Percentiles rank a stretch among this genome's conserved stretches.
Conservation (phyloP, 1,284 basidiomycete genomes). For the Entoloma clypeatum region DNA sequence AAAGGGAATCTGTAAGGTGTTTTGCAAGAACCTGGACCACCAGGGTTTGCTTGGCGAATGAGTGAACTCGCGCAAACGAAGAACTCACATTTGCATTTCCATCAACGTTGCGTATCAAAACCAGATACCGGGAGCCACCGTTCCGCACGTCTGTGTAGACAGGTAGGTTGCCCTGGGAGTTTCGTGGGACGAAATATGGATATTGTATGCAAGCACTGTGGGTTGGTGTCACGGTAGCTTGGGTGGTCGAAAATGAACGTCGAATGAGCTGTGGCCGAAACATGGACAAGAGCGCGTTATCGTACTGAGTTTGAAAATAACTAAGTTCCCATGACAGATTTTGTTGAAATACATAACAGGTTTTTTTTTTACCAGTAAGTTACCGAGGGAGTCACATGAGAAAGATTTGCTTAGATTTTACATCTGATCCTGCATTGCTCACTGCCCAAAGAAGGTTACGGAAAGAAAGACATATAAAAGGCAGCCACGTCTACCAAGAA, state of each 20-base stretch:
- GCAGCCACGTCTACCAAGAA: constrained; percentile 22
- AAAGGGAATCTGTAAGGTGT: constrained; percentile 47
- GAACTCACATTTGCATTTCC: constrained; percentile 36
- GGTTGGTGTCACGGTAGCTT: constrained; percentile 7
- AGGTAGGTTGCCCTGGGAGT: constrained; percentile 59
- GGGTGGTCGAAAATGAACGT: too few species aligned
- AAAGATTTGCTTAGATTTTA: too few species aligned
- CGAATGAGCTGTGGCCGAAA: too few species aligned
- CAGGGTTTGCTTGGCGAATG: constrained; percentile 10
- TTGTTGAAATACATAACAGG: too few species aligned
- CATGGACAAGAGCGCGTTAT: too few species aligned
- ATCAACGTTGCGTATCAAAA: constrained; percentile 41
- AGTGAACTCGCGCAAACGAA: constrained; percentile 7
- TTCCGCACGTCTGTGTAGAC: constrained; percentile 72
- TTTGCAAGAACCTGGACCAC: constrained; percentile 45
- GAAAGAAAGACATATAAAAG: constrained; percentile 15
- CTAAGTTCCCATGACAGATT: too few species aligned
- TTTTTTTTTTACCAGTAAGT: too few species aligned
- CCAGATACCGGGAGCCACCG: constrained; percentile 50
- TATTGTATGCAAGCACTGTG: constrained; percentile 21
- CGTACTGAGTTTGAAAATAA: too few species aligned
- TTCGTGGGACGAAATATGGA: constrained; percentile 62
- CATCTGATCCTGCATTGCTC: constrained; percentile 16
- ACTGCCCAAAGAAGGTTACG: constrained; percentile 14
- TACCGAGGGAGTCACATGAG: too few species aligned